Base-by-base conservation (phyloP, 441 rosid genomes). In the Populus hybrid region DNA sequence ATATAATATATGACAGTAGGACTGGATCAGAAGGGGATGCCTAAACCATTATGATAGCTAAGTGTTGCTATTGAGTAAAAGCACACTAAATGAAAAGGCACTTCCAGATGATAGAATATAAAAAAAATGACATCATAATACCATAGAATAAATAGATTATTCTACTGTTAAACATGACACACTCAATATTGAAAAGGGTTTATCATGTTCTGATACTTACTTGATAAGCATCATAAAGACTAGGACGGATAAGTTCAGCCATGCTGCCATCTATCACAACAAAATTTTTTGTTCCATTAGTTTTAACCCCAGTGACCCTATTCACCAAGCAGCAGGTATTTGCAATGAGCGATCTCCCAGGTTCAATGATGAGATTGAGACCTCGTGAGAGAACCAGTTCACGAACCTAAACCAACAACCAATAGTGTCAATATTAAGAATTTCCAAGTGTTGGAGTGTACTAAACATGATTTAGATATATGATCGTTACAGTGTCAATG, bases 231-330 rank as follows among this genome's bases (percentile, higher is more conserved):
- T 82, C 98, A 76, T 96, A 96, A 38, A 96, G 98, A 88, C 98
- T 96, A n/a, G 98, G 99, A 71, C 98, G 99, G 83, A 96, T 96
- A 28, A 94, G 97, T 81, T 96, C 98, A 65, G 98, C 94, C 98
- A 94, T 96, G 88, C 99, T 96, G 69, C 99, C 98, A 86, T 96
- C 98, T 70, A 94, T 91, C 73, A 94, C 97, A n/a, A 96, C 79
- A 80, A 96, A 92, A 77, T 90, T 94, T 82, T 93, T 96, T 45
- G 99, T 90, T 76, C 99, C 98, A 77, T 96, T 96, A 0, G 94
- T 93, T 86, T 96, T 96, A 68, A 94, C 99, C 50, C 99, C 98
- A 21, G 93, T 96, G 23, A 96, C 94, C 64, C 88, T 93, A 84
- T 92, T 96, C 77, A 91, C 95, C 74, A 96, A 86, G 86, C 98